Percentiles rank a stretch among this genome's conserved stretches.
These are phyloP conservation scores for Coprinopsis cinerea DNA, from an alignment of 768 basidiomycete species.

Conservation along the genomic window DNA sequence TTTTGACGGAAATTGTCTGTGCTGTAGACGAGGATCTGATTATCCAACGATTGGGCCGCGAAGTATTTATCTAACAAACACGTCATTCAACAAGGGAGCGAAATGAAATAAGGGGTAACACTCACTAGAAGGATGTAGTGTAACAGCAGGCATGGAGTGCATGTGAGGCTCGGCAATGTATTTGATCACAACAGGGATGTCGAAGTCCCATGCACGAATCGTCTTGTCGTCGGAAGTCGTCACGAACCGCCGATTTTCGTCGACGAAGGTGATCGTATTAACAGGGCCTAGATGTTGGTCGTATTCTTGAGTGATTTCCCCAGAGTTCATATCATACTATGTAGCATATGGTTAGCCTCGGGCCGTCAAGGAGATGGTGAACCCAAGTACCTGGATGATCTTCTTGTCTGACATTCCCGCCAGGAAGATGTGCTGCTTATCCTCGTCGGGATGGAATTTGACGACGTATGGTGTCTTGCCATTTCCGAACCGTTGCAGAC, in stretches of 20 bases:
- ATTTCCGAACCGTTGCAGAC: constrained; percentile 93
- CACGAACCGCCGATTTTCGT: constrained; percentile 94
- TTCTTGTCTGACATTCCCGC: constrained; percentile 99
- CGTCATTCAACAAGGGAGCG: constrained; percentile 11
- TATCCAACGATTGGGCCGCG: constrained; percentile 95
- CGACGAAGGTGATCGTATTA: constrained; percentile 98
- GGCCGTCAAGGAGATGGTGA: background rate
- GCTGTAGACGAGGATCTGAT: constrained; percentile 96
- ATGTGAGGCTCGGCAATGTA: constrained; percentile 99
- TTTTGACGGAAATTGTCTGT: constrained; percentile 99
- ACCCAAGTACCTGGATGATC: constrained; percentile 84
- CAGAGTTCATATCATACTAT: constrained; percentile 92
- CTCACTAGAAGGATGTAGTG: constrained; percentile 90
- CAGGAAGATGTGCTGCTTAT: constrained; percentile 93
- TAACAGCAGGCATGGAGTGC: constrained; percentile 99
- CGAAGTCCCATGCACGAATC: constrained; percentile 98
- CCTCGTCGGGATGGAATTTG: constrained; percentile 91
- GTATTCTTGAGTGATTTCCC: constrained; percentile 96
- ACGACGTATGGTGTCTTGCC: constrained; percentile 97
- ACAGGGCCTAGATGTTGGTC: constrained; percentile 98
- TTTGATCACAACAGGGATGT: constrained; percentile 99
- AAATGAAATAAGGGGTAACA: constrained; percentile 16
- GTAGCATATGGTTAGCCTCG: background rate
- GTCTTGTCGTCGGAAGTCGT: constrained; percentile 99
- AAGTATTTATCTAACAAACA: constrained; percentile 76